Evolutionary conservation across 805 yeast species (phyloP), one percentile per base, ranked within the genome.

Genomic region (Saccharomycopsis sp.): DNA sequence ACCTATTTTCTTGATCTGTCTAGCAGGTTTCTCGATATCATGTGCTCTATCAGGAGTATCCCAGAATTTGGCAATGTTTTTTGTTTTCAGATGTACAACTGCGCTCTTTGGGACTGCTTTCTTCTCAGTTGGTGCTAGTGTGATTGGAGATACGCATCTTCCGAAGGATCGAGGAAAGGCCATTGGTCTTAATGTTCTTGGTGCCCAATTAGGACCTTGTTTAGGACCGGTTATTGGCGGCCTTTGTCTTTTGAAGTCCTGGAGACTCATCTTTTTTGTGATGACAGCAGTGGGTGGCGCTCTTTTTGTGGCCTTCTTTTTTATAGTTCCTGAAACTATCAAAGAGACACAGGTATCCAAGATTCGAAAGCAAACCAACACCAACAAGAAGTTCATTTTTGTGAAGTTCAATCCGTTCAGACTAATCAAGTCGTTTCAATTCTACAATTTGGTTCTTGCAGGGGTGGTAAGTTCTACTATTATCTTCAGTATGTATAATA

Each of bases 51-150:
- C 76, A 3, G 85, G 82, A 0, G 73, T 76, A 1, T 76, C 84
- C 1, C 78, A 71, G 34, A 75, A 82, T 62, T 64, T 82, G 49
- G 78, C 81, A 2, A 80, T 79, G 82, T 81, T 81, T 66, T 79
- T 74, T 56, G 70, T 82, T 0, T 81, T 81, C 61, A 68, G 86
- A 64, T 73, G 78, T 2, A 55, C 75, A 12, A 70, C 78, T n/a
- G 85, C 82, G 0, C 64, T 82, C 8, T 77, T 78, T 64, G 86
- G 85, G 3, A 80, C 85, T 1, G 74, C 82, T 0, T 80, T 81
- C 60, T 80, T 82, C 68, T 70, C 80, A 44, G 72, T 81, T 29
- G 85, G 84, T 2, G 83, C 83, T 2, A 72, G 74, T 19, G 71
- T 80, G 9, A 70, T 81, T 14, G 79, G 80, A 19, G 86, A 81